Conservation (phyloP, 371 early-diverging fungal species). For the Mortierella sp. region DNA sequence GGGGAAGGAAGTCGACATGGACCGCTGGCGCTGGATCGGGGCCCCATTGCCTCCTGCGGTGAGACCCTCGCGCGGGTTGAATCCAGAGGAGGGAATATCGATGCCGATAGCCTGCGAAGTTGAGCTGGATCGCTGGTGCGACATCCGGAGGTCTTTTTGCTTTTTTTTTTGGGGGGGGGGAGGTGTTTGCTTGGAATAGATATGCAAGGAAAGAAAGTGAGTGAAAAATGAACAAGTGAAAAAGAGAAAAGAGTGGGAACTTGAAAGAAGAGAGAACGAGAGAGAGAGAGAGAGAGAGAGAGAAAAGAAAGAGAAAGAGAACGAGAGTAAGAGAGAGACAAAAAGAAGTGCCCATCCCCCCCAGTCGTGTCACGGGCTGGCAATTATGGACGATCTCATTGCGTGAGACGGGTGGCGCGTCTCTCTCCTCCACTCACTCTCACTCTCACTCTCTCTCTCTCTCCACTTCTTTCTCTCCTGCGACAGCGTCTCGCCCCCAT, state of each 20-base stretch:
- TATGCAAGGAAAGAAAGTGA: not conserved
- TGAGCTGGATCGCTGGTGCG: conserved; percentile 41
- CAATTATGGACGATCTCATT: not conserved
- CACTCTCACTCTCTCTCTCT: too few species aligned
- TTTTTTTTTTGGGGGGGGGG: not conserved
- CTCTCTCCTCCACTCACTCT: too few species aligned
- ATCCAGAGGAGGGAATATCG: not conserved
- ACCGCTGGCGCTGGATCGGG: conserved; percentile 31
- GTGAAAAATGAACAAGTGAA: not conserved
- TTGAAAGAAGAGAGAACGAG: not conserved
- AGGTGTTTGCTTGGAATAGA: not conserved
- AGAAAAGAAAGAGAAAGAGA: not conserved
- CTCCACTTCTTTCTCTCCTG: too few species aligned
- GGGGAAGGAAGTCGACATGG: conserved; percentile 43
- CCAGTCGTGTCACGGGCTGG: not conserved
- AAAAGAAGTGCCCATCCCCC: too few species aligned
- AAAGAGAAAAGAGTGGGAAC: not conserved
- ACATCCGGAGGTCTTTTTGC: conserved; percentile 6
- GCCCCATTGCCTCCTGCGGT: conserved; percentile 8
- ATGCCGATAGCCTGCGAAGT: conserved; percentile 8
- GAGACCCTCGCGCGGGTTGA: too few species aligned
- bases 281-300: not conserved
- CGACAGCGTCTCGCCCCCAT: too few species aligned
- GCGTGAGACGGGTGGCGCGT: too few species aligned
- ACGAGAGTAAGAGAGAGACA: not conserved